Conservation (phyloP, 495 filamentous ascomycete genomes). For the Xylaria intraflava region DNA sequence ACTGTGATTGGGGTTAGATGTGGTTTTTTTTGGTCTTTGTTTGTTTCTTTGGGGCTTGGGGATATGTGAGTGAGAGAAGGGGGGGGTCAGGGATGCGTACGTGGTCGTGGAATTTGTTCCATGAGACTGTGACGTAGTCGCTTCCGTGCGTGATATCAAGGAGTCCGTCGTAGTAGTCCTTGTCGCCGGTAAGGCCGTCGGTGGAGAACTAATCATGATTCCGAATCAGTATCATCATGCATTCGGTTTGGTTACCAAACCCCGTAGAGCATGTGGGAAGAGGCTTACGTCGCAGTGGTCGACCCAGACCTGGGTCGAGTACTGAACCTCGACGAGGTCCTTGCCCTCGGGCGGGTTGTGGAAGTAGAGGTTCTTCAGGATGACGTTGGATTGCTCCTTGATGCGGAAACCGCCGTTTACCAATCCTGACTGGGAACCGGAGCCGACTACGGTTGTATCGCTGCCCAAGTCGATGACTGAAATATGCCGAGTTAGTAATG, state of each 20-base stretch:
- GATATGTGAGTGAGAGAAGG: background rate
- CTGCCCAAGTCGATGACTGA: constrained; percentile 26
- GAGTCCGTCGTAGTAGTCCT: constrained; percentile 39
- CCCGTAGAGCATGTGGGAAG: background rate
- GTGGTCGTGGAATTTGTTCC: constrained; percentile 43
- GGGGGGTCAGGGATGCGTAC: constrained; percentile 20
- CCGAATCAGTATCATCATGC: background rate
- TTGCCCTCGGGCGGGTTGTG: constrained; percentile 11
- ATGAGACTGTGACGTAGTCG: constrained; percentile 47
- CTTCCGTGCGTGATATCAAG: constrained; percentile 43
- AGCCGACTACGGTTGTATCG: constrained; percentile 39
- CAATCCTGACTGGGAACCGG: constrained; percentile 5
- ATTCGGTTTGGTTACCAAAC: background rate
- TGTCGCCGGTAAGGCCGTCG: constrained; percentile 19
- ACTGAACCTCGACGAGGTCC: constrained; percentile 24
- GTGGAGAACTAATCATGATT: constrained; percentile 29
- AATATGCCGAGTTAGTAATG: background rate
- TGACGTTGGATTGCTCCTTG: constrained; percentile 15
- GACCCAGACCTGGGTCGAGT: constrained; percentile 47
- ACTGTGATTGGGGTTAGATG: constrained; percentile 34
- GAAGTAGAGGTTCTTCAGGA: constrained; percentile 16
- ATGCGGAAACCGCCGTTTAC: constrained; percentile 15
- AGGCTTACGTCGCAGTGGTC: constrained; percentile 41
- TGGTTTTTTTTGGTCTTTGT: no score
- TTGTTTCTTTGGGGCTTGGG: no score